phyloP scores from a whole-genome alignment of 2,329 filamentous ascomycete species.

The Sporothrix schenckii region DNA sequence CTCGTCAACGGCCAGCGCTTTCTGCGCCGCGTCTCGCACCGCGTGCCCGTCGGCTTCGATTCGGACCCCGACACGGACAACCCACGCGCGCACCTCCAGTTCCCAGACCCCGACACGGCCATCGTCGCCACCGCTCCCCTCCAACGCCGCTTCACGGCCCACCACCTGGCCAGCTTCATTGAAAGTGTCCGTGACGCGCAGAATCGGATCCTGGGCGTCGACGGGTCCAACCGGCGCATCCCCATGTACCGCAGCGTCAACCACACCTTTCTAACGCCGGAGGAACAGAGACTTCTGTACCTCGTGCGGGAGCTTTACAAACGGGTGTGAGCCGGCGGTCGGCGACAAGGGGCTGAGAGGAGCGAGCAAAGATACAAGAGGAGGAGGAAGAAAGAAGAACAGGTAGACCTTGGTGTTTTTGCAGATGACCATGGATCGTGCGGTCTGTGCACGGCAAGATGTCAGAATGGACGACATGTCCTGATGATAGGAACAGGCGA shows the following conservation, averaged over 20 bases:
- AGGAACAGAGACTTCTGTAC: not conserved
- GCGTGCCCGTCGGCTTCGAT: not conserved
- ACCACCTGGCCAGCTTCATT: not conserved
- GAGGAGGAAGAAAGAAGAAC: too few species aligned
- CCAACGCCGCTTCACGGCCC: not conserved
- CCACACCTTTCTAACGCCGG: not conserved
- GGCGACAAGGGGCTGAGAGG: not conserved
- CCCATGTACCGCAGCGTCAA: not conserved
- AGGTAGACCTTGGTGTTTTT: too few species aligned
- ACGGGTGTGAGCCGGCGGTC: not conserved
- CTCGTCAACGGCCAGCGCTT: not conserved
- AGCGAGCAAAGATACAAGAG: too few species aligned
- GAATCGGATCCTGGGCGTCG: not conserved
- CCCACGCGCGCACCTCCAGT: not conserved
- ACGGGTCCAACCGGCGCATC: not conserved
- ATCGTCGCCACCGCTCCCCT: not conserved
- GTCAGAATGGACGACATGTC: too few species aligned
- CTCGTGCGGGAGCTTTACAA: not conserved
- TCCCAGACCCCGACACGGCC: not conserved
- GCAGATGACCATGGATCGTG: too few species aligned
- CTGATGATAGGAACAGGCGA: too few species aligned
- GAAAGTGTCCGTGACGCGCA: not conserved
- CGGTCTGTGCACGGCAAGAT: too few species aligned
- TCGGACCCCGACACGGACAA: not conserved
- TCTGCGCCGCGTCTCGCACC: too few species aligned